Conservation (phyloP, 257 asterid species). For the Plantago elongata region DNA sequence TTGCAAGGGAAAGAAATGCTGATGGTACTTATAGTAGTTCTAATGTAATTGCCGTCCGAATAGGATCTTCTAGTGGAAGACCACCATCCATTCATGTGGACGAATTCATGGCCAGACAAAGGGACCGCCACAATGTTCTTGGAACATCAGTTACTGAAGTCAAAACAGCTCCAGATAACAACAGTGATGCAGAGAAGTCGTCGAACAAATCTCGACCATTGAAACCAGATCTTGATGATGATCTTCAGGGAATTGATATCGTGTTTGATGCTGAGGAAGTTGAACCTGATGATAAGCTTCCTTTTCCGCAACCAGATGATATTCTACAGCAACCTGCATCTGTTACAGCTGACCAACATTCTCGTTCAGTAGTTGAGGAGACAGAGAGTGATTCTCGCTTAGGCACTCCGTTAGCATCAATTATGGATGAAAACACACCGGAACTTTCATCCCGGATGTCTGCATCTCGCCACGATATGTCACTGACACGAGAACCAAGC, state of each 20-base stretch:
- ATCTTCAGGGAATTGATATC: constrained; percentile 93
- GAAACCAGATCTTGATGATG: constrained; percentile 88
- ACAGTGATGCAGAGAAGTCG: constrained; percentile 44
- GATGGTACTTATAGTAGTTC: constrained; percentile 64
- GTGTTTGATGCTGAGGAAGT: constrained; percentile 95
- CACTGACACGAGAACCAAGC: constrained; percentile 56
- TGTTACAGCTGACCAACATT: constrained; percentile 45
- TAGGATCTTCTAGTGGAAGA: constrained; percentile 79
- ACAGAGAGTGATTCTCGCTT: constrained; percentile 59
- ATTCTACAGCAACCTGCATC: constrained; percentile 51
- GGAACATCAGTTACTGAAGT: constrained; percentile 41
- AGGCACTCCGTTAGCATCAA: constrained; percentile 39
- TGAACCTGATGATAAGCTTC: constrained; percentile 80
- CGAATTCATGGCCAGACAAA: constrained; percentile 95
- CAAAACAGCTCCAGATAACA: constrained; percentile 50
- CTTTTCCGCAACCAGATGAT: constrained; percentile 81
- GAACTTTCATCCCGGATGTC: constrained; percentile 82
- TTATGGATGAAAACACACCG: constrained; percentile 54
- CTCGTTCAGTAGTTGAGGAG: constrained; percentile 89
- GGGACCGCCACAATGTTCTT: constrained; percentile 66
- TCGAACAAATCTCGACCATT: constrained; percentile 46
- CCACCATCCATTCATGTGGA: constrained; percentile 96
- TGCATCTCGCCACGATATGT: constrained; percentile 56
- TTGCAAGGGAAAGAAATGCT: constrained; percentile 82
- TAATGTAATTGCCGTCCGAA: constrained; percentile 73